Percentiles rank a stretch among this genome's conserved stretches.
Evolutionary conservation across 805 yeast species (phyloP).

Genomic region (Alloascoidea hylecoeti): DNA sequence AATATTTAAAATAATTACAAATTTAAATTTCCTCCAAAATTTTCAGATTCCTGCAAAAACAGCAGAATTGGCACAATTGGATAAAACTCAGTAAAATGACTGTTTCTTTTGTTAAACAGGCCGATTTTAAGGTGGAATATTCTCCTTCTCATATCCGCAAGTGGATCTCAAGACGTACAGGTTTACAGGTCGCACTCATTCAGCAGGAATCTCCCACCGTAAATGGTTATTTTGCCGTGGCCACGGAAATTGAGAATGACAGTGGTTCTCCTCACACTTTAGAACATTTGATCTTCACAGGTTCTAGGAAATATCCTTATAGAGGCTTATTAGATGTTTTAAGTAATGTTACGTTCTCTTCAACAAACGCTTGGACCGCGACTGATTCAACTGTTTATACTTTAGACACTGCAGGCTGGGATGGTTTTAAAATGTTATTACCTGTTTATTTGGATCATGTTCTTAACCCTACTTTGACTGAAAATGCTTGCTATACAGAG

Average conservation of each 20-base stretch:
- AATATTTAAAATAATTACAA: too few species aligned
- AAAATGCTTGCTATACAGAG: slow-evolving; percentile 85
- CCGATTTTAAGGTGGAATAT: slow-evolving; percentile 53
- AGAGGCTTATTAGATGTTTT: slow-evolving; percentile 82
- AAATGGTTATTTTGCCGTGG: slow-evolving; percentile 91
- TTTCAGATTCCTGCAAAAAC: too few species aligned
- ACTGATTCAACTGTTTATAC: slow-evolving; percentile 94
- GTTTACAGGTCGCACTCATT: slow-evolving; percentile 66
- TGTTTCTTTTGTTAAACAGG: slow-evolving; percentile 25
- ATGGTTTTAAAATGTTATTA: slow-evolving; percentile 69
- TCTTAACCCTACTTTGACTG: slow-evolving; percentile 72
- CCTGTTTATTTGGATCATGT: slow-evolving; percentile 89
- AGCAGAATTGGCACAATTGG: too few species aligned
- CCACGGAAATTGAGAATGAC: slow-evolving; percentile 79
- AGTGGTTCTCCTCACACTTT: slow-evolving; percentile 92
- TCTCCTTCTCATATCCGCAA: slow-evolving; percentile 59
- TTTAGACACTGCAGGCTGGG: slow-evolving; percentile 89
- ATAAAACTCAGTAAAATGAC: too few species aligned
- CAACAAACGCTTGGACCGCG: slow-evolving; percentile 94
- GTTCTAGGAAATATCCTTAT: slow-evolving; percentile 77
- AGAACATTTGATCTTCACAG: slow-evolving; percentile 92
- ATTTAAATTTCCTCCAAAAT: too few species aligned
- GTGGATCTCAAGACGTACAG: slow-evolving; percentile 71
- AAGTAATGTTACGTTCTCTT: slow-evolving; percentile 72
- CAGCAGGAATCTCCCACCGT: slow-evolving; percentile 78